Evolutionary conservation across 2,329 filamentous ascomycete genomes (phyloP).

Genomic region (Fusarium miscanthi): DNA sequence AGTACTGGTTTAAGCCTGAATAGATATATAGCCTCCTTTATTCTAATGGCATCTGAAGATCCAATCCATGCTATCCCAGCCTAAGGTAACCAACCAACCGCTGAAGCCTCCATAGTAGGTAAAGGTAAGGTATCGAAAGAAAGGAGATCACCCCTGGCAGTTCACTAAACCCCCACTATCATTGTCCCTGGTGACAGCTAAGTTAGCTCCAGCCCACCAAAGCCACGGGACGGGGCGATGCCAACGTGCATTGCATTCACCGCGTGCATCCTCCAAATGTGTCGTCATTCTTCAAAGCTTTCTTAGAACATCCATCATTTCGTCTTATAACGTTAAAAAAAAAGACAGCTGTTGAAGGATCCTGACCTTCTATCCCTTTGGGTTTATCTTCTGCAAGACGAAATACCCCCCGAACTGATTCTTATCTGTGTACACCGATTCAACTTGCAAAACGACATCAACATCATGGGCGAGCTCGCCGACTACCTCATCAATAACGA

Average conservation of each 20-base stretch:
- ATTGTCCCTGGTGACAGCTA: slow-evolving; percentile 23
- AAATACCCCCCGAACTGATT: neutral
- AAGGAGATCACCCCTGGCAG: neutral
- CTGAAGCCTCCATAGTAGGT: neutral
- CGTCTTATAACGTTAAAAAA: neutral
- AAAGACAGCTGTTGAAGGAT: neutral
- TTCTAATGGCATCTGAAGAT: no score
- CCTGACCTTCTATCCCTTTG: neutral
- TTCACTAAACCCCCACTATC: slow-evolving; percentile 1
- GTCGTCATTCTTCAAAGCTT: slow-evolving; percentile 28
- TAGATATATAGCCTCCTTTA: neutral
- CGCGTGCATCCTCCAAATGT: slow-evolving; percentile 21
- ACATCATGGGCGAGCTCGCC: slow-evolving; percentile 73
- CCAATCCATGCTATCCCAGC: neutral
- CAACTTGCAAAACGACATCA: slow-evolving; percentile 48
- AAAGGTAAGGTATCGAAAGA: neutral
- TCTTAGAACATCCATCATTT: neutral
- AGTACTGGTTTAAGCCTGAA: neutral
- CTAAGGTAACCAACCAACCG: neutral
- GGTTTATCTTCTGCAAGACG: neutral
- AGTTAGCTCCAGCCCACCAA: neutral
- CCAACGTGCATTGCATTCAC: slow-evolving; percentile 17
- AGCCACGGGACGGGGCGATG: neutral
- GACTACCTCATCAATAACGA: slow-evolving; percentile 72
- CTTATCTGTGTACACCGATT: neutral